Conservation (phyloP, 305 asterid genomes). For the Fraxinus paxiana region DNA sequence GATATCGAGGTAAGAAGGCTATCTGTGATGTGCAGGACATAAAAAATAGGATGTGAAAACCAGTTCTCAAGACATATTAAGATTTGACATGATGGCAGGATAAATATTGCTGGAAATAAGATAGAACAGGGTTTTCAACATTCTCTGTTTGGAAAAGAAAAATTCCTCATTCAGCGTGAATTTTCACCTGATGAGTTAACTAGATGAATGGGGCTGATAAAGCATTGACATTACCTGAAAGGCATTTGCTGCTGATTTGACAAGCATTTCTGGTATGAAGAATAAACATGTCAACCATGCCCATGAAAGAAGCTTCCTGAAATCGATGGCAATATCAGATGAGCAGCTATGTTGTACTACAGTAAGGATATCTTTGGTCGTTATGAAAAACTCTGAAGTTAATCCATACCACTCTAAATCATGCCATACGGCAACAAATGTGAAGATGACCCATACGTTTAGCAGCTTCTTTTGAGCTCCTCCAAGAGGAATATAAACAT, state of each 20-base stretch:
- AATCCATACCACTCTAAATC: slow-evolving; percentile 82
- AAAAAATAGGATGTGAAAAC: background rate
- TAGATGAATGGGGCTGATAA: slow-evolving; percentile 3
- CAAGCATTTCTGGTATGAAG: slow-evolving; percentile 86
- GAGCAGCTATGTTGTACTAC: slow-evolving; percentile 10
- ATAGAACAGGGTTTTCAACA: background rate
- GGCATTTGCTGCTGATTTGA: slow-evolving; percentile 63
- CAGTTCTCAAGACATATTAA: background rate
- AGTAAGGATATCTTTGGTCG: slow-evolving; percentile 5
- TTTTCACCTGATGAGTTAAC: slow-evolving; percentile 8
- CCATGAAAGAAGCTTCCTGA: slow-evolving; percentile 98
- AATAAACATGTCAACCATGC: slow-evolving; percentile 98
- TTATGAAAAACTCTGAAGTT: slow-evolving; percentile 20
- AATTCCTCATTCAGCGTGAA: background rate
- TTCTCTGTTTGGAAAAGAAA: background rate
- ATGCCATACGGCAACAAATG: slow-evolving; percentile 97
- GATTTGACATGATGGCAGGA: background rate
- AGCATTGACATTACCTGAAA: slow-evolving; percentile 48
- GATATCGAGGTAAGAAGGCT: background rate
- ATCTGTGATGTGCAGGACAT: background rate
- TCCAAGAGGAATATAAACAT: slow-evolving; percentile 91
- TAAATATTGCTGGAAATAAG: background rate
- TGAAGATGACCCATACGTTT: slow-evolving; percentile 90
- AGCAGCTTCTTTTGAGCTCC: slow-evolving; percentile 83
- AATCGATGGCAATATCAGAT: slow-evolving; percentile 26